Evolutionary conservation across 768 basidiomycete genomes (phyloP), one percentile per base, ranked within the genome.

Genomic region (Lentinula sp.): DNA sequence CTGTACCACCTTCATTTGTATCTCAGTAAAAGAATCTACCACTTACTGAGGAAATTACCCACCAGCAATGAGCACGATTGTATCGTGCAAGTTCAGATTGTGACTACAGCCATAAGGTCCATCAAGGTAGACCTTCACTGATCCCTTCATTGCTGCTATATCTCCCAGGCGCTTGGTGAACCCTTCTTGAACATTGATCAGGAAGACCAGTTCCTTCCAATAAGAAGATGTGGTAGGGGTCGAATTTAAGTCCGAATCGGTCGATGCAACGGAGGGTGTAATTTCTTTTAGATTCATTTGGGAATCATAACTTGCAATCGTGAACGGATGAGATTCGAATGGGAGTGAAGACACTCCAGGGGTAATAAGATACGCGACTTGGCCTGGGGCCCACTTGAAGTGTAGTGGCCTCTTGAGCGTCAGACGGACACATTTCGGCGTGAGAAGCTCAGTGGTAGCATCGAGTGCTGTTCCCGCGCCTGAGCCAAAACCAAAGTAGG

Each of bases 281-380:
- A 10, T 57, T 58, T 42, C 63, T 60, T 45, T 49, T 49, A 36
- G 49, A 41, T 6, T 60, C 59, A 67, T 59, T 10, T 56, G 36
- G 15, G 73, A 71, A 36, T 77, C 74, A 20, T 70, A 60, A 35
- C 57, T 81, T 36, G 77, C 74, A 61, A 82, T 82, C 3, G 81
- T 81, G 67, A 82, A 82, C 0, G 81, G 81, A 65, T 83, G 81
- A 0, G 77, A 69, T 66, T 82, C 81, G 55, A 78, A 75, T 8
- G 79, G 81, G 46, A 76, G 65, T 0, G 32, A 52, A 9, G 80
- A 81, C 13, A 83, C 73, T 0, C 72, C 70, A n/a, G 81, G 81
- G 65, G 80, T 72, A 13, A 69, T 73, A n/a, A 83, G 71, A 62
- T 75, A 83, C 0, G 77, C 79, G 8, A 73, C 69, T 66, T 83